These are phyloP conservation scores for Friedmanniomyces simplex DNA, from an alignment of 495 filamentous ascomycete species.

Conservation along the genomic window DNA sequence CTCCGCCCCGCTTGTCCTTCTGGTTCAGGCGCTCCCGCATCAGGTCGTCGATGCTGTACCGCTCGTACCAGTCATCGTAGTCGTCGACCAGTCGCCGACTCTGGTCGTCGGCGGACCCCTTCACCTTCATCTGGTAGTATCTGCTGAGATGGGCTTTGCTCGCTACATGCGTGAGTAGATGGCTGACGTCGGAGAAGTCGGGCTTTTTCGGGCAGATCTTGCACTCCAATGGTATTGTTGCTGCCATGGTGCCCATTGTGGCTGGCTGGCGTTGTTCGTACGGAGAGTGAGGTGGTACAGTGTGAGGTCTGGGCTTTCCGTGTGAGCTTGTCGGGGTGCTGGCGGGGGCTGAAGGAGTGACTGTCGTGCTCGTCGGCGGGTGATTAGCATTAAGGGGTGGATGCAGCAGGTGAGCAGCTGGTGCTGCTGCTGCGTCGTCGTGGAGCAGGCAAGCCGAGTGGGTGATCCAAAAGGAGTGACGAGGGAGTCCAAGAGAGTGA, in stretches of 20 bases:
- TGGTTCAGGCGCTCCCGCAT: constrained; percentile 59
- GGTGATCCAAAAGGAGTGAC: constrained; percentile 21
- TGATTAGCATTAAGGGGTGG: constrained; percentile 17
- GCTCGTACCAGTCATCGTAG: constrained; percentile 62
- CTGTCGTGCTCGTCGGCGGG: background rate
- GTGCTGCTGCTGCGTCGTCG: background rate
- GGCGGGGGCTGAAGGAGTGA: constrained; percentile 13
- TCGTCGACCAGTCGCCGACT: constrained; percentile 41
- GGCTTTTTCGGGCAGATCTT: constrained; percentile 68
- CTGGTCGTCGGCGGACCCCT: constrained; percentile 43
- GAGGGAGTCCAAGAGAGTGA: constrained; percentile 6
- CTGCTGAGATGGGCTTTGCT: constrained; percentile 76
- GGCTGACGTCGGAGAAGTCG: constrained; percentile 75
- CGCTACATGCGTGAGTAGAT: constrained; percentile 75
- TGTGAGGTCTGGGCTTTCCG: constrained; percentile 3
- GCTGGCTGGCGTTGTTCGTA: background rate
- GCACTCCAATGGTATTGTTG: constrained; percentile 56
- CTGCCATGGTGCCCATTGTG: background rate
- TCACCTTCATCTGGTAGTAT: constrained; percentile 61
- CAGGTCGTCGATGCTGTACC: constrained; percentile 51
- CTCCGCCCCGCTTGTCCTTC: constrained; percentile 50
- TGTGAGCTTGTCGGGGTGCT: background rate
- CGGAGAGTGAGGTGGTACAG: background rate
- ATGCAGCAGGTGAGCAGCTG: constrained; percentile 3
- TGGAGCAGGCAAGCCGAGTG: constrained; percentile 3